Evolutionary conservation across 1,284 basidiomycete genomes (phyloP), one percentile per base, ranked within the genome.

Genomic region (Singerocomus rubriflavus): DNA sequence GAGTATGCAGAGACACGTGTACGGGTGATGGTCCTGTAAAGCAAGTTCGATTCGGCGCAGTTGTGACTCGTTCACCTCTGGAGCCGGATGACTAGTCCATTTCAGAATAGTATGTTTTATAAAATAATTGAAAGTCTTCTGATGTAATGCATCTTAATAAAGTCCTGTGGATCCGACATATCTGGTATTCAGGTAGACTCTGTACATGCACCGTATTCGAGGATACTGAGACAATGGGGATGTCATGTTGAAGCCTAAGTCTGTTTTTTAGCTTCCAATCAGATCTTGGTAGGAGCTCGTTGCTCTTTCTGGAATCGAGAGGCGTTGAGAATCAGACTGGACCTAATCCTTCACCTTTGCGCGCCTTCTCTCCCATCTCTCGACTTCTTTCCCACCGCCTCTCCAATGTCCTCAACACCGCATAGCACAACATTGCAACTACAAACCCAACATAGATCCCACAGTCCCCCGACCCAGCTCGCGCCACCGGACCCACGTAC

Each of bases 401-500:
- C 64, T 81, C 80, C 29, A 72, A 17, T 31, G 59, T 45, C 50
- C 81, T 66, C 38, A 76, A 58, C 6, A 57, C 59, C n/a, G 63
- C 58, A 64, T 79, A 82, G 30, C 69, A 51, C 29, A 70, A 31
- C 39, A 62, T 65, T 1, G 72, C 70, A 25, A 72, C 69, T 16
- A 70, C 65, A 50, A 79, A 79, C 2, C 75, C 77, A 6, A 76
- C 71, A 35, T 79, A 65, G 50, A 83, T 67, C 2, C 78, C 81
- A 51, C 84, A 76, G 57, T 84, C 80, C 3, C 82, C 83, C 12
- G 80, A 78, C 3, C 80, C 74, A 10, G 48, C 53, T 30, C 44
- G 55, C 43, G 78, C 76, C 29, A 79, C 64, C 1, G 77, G 75
- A 3, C 78, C 77, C 53, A 66, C 71, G 60, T 77, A 84, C 80